Evolutionary conservation across 1,284 basidiomycete genomes (phyloP), one percentile per base, ranked within the genome.

Genomic region (Gymnopus androsaceus): DNA sequence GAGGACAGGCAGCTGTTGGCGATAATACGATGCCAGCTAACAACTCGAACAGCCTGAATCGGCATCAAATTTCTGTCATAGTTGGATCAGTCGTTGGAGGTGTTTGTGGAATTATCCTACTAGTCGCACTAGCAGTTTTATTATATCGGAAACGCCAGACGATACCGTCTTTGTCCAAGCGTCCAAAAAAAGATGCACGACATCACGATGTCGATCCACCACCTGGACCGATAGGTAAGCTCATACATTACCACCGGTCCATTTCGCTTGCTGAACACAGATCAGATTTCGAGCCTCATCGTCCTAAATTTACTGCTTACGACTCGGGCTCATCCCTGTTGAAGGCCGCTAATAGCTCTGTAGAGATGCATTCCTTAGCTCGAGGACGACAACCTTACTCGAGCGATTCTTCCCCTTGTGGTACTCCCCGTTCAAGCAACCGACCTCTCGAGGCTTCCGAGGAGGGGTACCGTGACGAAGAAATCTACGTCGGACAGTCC

Each of bases 81-180:
- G 48, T 53, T 12, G 65, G 61, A 1, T 59, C 51, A 3, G 40
- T 59, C 7, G 36, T 56, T 14, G 57, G 53, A n/a, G 47, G 44
- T 14, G 23, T 55, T 28, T 33, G 15, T 17, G 48, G 19, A 8
- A 37, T 40, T 30, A 33, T 44, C 17, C 23, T 56, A 9, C n/a
- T 49, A 6, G 21, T 53, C 15, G 46, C 8, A 33, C 7, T 50
- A 15, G 23, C 44, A 9, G 25, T 42, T 25, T 44, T 53, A 14
- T 45, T 45, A n/a, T 31, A 25, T 33, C 34, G 51, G 14, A 21
- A 31, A n/a, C 55, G 33, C 27, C 40, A 17, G 14, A 40, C 19
- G 7, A 8, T 36, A 14, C n/a, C n/a, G n/a, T 44, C 33, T 8
- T 14, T 51, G 42, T 31, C 6, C 25, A 36, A 27, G 11, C 21